Evolutionary conservation across 2,329 filamentous ascomycete species (phyloP), one percentile per base, ranked within the genome.

Genomic region (Exophiala sp.): DNA sequence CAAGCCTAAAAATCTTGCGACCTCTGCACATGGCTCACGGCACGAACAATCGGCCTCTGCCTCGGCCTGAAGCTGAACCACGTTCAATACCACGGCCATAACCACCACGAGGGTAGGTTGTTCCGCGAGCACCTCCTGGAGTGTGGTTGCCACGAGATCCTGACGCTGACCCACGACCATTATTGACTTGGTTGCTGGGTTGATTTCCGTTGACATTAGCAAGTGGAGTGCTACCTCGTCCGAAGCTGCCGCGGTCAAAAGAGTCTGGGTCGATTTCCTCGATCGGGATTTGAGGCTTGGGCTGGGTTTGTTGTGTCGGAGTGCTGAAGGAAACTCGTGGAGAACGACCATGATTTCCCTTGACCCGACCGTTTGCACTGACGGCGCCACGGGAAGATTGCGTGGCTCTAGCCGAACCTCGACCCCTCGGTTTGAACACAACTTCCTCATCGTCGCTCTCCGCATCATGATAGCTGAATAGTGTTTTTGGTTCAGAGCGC

Each of bases 371-470:
- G 20, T 34, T 55, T 4, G 47, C 55, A 4, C 54, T 21, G 12
- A 36, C 58, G 14, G 48, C 32, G 24, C 40, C 51, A 29, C 53
- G 49, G 38, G 52, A 32, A 32, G 47, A 38, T 21, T 54, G 54
- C 18, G 43, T 38, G 34, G 49, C 54, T 20, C 58, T 47, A 14
- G 54, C 42, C 8, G 54, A 34, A 14, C 61, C 61, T 48, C 59
- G 50, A 35, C 61, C 53, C 33, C 63, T 50, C 34, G 63, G 63
- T 35, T 63, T 63, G 52, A 77, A 77, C 2, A 77, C 73, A 24
- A 77, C 65, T 54, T 75, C 73, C 58, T 77, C 74, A 55, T 76
- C 74, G 18, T 76, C 74, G 35, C 71, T 76, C 11, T 76, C 73
- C n/a, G 72, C 72, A 34, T 76, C 73, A 55, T 64, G 58, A 43